phyloP scores from a whole-genome alignment of 495 filamentous ascomycete species.

The Durotheca rogersii region DNA sequence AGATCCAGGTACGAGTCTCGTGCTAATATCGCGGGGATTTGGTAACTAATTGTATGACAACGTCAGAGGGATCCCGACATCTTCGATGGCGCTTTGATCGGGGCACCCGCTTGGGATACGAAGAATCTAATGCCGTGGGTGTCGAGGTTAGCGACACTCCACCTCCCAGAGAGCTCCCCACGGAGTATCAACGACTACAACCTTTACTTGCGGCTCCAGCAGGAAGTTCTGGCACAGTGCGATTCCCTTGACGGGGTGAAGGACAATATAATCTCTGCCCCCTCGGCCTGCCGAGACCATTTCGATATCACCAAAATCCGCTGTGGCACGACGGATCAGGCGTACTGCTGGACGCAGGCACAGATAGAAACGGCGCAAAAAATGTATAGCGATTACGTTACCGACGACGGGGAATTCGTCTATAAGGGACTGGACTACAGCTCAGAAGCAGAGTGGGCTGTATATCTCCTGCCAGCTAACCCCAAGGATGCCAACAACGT shows the following conservation, averaged over 20 bases:
- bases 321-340: conserved; percentile 47
- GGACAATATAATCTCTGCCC: conserved; percentile 62
- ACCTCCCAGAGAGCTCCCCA: conserved; percentile 41
- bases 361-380: conserved; percentile 56
- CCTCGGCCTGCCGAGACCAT: conserved; percentile 52
- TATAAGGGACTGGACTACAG: conserved; percentile 52
- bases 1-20: conserved; percentile 34
- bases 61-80: conserved; percentile 21
- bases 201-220: conserved; percentile 52
- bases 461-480: conserved; percentile 33
- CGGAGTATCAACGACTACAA: conserved; percentile 50
- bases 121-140: conserved; percentile 48
- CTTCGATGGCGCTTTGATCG: conserved; percentile 29
- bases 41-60: background rate
- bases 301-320: conserved; percentile 41
- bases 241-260: conserved; percentile 60
- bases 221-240: conserved; percentile 62
- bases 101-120: conserved; percentile 44
- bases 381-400: conserved; percentile 55
- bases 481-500: conserved; percentile 29
- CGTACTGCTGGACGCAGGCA: conserved; percentile 50
- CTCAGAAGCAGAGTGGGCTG: conserved; percentile 38
- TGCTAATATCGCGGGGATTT: background rate
- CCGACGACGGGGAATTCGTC: conserved; percentile 50
- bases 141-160: conserved; percentile 29